A percentile compares a stretch with the other conserved stretches of the same genome.
Conservation (phyloP, 2,329 filamentous ascomycete species). For the Calonectria hawksworthii region DNA sequence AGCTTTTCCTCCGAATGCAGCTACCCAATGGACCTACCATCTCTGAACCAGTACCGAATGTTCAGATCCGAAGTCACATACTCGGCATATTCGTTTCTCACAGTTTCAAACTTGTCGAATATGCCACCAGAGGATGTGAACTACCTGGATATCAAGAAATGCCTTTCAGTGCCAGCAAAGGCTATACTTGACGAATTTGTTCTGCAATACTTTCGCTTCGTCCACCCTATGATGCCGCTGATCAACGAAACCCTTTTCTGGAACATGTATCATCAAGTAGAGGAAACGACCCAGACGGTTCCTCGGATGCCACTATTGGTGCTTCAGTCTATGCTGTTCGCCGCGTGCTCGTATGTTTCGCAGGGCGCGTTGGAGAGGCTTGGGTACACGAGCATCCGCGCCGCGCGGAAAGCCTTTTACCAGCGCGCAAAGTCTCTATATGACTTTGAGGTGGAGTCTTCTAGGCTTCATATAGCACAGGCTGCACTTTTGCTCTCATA, state of each 20-base stretch:
- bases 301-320: constrained; percentile 4
- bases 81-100: background rate
- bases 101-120: background rate
- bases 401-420: constrained; percentile 3
- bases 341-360: background rate
- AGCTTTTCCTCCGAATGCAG: background rate
- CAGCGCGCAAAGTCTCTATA: constrained; percentile 51
- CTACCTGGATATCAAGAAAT: constrained; percentile 50
- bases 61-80: background rate
- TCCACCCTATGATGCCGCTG: constrained; percentile 60
- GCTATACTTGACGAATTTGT: constrained; percentile 62
- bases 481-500: constrained; percentile 57
- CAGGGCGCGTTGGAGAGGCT: background rate
- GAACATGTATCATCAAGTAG: constrained; percentile 30
- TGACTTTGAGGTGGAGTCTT: constrained; percentile 60
- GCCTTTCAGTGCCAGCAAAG: constrained; percentile 59
- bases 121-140: constrained; percentile 9
- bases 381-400: background rate
- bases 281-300: constrained; percentile 23
- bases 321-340: constrained; percentile 11
- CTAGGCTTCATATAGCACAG: constrained; percentile 56
- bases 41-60: background rate
- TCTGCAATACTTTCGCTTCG: constrained; percentile 62
- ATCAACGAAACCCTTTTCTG: constrained; percentile 58
- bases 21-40: background rate